phyloP scores from a whole-genome alignment of 495 filamentous ascomycete species.

The Penicillium salamii region DNA sequence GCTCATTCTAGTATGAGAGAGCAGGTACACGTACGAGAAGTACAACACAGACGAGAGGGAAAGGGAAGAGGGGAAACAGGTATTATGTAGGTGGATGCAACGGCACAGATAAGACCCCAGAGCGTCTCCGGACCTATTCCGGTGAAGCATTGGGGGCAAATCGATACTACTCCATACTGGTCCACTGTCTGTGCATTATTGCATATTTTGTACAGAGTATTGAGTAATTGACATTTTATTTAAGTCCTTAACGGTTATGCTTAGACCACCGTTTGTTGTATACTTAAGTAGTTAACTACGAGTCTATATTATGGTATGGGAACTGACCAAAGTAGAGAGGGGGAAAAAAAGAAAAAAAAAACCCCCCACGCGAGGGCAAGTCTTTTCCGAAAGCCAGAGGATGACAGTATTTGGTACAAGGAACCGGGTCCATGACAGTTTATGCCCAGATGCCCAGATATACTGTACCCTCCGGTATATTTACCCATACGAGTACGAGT shows the following conservation, averaged over 20 bases:
- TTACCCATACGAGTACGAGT: too few relatives aligned
- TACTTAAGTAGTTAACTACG: too few relatives aligned
- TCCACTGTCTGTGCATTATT: not conserved
- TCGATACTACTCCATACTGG: not conserved
- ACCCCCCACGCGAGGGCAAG: too few relatives aligned
- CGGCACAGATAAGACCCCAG: constrained; percentile 9
- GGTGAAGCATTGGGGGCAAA: constrained; percentile 15
- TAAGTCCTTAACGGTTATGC: too few relatives aligned
- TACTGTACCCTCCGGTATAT: not conserved
- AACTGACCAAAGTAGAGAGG: too few relatives aligned
- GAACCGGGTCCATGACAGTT: not conserved
- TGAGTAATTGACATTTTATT: too few relatives aligned
- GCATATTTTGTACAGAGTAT: not conserved
- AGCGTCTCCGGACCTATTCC: constrained; percentile 5
- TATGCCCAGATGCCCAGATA: not conserved
- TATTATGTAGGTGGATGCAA: constrained; percentile 4
- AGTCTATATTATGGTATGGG: too few relatives aligned
- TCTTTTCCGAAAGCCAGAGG: too few relatives aligned
- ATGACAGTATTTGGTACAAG: too few relatives aligned
- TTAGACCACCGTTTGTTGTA: too few relatives aligned
- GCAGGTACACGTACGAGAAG: not conserved
- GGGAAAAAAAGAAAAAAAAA: too few relatives aligned
- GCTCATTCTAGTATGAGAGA: constrained; percentile 14
- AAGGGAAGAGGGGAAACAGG: constrained; percentile 2
- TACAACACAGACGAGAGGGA: not conserved